Percentiles rank a stretch among this genome's conserved stretches.
phyloP scores from a whole-genome alignment of 352 stramenopile genomes.

The Globisporangium spiculum region DNA sequence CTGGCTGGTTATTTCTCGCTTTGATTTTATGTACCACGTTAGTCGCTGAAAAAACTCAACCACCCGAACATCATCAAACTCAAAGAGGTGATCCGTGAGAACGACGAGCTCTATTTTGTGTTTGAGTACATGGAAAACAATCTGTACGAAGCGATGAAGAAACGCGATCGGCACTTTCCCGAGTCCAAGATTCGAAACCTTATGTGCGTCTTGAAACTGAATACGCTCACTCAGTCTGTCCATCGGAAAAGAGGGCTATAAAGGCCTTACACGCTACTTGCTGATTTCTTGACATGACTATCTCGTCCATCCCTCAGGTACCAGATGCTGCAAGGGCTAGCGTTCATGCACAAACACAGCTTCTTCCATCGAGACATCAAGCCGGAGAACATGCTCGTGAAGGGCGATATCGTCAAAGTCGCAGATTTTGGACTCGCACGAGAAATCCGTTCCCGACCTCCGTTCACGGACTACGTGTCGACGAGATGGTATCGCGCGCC shows the following conservation, averaged over 20 bases:
- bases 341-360: constrained; percentile 98
- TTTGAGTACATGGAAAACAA: constrained; percentile 99
- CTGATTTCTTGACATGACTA: background rate
- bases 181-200: constrained; percentile 96
- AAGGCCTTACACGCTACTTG: background rate
- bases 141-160: constrained; percentile 97
- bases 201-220: constrained; percentile 59
- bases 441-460: constrained; percentile 88
- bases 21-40: background rate
- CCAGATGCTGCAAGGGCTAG: constrained; percentile 96
- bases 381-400: constrained; percentile 97
- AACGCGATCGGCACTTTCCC: constrained; percentile 84
- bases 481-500: constrained; percentile 98
- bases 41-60: constrained; percentile 93
- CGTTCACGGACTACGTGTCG: constrained; percentile 98
- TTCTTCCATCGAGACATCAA: constrained; percentile 99
- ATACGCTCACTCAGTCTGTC: background rate
- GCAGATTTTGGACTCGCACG: constrained; percentile 98
- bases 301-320: constrained; percentile 30
- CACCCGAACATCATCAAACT: constrained; percentile 98
- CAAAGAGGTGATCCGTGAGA: constrained; percentile 98
- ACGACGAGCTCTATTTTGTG: constrained; percentile 97
- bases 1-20: background rate
- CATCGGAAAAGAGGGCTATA: too few relatives aligned
- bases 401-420: constrained; percentile 95